phyloP scores from a whole-genome alignment of 2,329 filamentous ascomycete genomes.

The Mycosphaerelloides madeirae region DNA sequence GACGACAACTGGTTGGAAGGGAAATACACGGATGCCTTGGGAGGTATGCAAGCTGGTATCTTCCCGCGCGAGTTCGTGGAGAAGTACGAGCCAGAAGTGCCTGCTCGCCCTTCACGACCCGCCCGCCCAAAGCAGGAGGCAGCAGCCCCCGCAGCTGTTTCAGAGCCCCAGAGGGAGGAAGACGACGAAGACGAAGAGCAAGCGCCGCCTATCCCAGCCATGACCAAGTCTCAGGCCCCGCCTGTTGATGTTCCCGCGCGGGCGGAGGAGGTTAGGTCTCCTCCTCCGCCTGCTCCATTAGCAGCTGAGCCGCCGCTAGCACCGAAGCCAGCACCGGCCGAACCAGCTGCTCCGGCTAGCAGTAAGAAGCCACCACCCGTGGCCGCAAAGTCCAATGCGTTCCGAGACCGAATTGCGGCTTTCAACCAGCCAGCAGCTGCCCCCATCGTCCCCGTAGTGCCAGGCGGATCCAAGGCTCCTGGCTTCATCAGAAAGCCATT shows the following conservation, averaged over 20 bases:
- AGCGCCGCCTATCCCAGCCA: slow-evolving; percentile 28
- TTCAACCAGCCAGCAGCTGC: slow-evolving; percentile 89
- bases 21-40: slow-evolving; percentile 73
- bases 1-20: slow-evolving; percentile 92
- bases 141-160: slow-evolving; percentile 22
- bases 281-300: slow-evolving; percentile 16
- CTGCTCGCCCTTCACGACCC: slow-evolving; percentile 73
- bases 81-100: slow-evolving; percentile 85
- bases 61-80: slow-evolving; percentile 98
- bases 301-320: slow-evolving; percentile 27
- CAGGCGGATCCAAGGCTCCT: slow-evolving; percentile 53
- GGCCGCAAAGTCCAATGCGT: slow-evolving; percentile 71
- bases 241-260: slow-evolving; percentile 30
- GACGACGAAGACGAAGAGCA: slow-evolving; percentile 22
- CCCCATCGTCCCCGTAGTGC: slow-evolving; percentile 86
- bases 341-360: slow-evolving; percentile 39
- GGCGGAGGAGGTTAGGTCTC: slow-evolving; percentile 25
- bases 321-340: slow-evolving; percentile 31
- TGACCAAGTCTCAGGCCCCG: slow-evolving; percentile 35
- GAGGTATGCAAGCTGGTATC: slow-evolving; percentile 73
- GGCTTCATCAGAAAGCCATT: slow-evolving; percentile 95
- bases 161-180: slow-evolving; percentile 17
- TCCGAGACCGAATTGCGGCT: slow-evolving; percentile 91
- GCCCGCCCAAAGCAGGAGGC: slow-evolving; percentile 62
- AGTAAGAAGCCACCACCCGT: slow-evolving; percentile 59